Evolutionary conservation across 2,329 filamentous ascomycete species (phyloP).

Genomic region (Incumbomyces lentus): DNA sequence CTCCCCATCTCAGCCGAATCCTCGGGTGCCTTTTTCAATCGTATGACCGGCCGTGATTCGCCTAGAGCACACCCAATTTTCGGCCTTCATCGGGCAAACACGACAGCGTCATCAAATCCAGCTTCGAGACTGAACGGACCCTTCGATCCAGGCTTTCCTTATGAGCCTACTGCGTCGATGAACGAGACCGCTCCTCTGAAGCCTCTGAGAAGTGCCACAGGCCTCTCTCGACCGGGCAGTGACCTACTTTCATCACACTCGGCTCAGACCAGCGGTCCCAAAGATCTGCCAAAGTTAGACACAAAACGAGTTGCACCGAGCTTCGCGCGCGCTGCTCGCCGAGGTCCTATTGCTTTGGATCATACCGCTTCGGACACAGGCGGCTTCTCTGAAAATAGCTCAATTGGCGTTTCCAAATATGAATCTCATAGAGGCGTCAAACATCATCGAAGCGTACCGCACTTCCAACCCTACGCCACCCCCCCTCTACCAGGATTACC

Average conservation of each 20-base stretch:
- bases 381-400: slow-evolving; percentile 7
- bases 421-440: slow-evolving; percentile 2
- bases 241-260: neutral
- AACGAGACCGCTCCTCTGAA: too few species aligned
- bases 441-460: slow-evolving; percentile 5
- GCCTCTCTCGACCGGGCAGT: neutral
- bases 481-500: neutral
- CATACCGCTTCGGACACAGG: neutral
- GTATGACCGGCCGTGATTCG: slow-evolving; percentile 7
- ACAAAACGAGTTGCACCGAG: neutral
- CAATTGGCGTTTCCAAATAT: slow-evolving; percentile 11
- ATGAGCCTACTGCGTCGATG: neutral
- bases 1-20: slow-evolving; percentile 3
- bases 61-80: neutral
- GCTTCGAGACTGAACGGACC: slow-evolving; percentile 20
- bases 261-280: neutral
- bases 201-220: neutral
- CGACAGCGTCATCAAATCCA: slow-evolving; percentile 20
- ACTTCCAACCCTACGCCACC: slow-evolving; percentile 2
- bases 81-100: slow-evolving; percentile 15
- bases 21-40: slow-evolving; percentile 11
- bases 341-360: neutral
- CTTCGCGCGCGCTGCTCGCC: neutral
- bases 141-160: slow-evolving; percentile 19
- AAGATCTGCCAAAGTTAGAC: neutral